A percentile compares a stretch with the other conserved stretches of the same genome.
Evolutionary conservation across 2,329 filamentous ascomycete species (phyloP).

Genomic region (Curvularia lunata): DNA sequence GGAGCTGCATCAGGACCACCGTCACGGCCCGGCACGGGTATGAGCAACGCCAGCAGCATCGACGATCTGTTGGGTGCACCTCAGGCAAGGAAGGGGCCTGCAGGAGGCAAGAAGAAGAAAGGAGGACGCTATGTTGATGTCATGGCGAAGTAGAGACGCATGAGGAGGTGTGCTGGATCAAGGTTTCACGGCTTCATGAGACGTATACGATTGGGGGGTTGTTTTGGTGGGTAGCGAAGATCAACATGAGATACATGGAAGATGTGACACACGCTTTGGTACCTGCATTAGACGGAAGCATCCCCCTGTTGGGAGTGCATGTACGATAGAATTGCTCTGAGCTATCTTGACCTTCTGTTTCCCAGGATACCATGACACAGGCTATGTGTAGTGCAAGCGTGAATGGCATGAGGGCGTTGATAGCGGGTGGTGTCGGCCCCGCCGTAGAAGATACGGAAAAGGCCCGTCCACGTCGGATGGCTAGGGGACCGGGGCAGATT

Average conservation of each 20-base stretch:
- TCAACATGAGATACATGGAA: background rate
- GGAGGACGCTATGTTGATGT: slow-evolving; percentile 92
- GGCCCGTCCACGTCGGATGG: slow-evolving; percentile 5
- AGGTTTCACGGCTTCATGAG: slow-evolving; percentile 1
- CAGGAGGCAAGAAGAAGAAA: slow-evolving; percentile 71
- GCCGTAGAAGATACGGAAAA: slow-evolving; percentile 13
- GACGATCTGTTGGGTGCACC: slow-evolving; percentile 87
- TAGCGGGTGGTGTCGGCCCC: slow-evolving; percentile 1
- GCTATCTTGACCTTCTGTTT: background rate
- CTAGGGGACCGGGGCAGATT: background rate
- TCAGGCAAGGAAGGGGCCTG: slow-evolving; percentile 66
- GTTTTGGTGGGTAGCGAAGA: background rate
- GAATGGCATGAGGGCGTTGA: background rate
- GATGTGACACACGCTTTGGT: background rate
- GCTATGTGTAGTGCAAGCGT: background rate
- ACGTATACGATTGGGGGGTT: slow-evolving; percentile 4
- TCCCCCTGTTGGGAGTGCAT: background rate
- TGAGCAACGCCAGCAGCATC: slow-evolving; percentile 93
- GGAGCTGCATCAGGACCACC: slow-evolving; percentile 42
- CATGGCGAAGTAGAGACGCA: slow-evolving; percentile 12
- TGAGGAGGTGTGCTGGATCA: background rate
- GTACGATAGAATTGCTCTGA: background rate
- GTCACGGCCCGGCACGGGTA: slow-evolving; percentile 70
- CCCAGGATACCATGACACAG: background rate
- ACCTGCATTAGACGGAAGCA: slow-evolving; percentile 4